Evolutionary conservation across 441 rosid species (phyloP).

Genomic region (Gossypium schwendimanii): DNA sequence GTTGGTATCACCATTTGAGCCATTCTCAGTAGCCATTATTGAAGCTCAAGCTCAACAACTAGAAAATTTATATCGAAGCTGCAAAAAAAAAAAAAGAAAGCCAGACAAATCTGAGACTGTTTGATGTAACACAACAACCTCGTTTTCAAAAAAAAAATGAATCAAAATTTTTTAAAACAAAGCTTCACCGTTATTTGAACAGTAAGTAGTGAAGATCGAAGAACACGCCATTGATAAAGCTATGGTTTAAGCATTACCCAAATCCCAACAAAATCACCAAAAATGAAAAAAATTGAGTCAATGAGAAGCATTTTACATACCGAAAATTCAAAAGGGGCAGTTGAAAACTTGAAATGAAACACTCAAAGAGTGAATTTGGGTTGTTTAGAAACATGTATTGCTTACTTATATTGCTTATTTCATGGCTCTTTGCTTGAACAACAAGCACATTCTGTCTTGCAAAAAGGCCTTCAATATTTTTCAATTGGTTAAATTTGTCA

Average conservation of each 20-base stretch:
- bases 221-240: neutral
- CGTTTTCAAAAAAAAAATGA: too few species aligned
- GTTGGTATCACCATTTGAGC: constrained; percentile 5
- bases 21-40: constrained; percentile 24
- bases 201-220: neutral
- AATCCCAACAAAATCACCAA: neutral
- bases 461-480: neutral
- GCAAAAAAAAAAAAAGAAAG: neutral
- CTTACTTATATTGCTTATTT: too few species aligned
- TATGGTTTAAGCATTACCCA: neutral
- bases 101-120: too few species aligned
- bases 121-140: too few species aligned
- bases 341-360: neutral
- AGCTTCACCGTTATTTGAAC: neutral
- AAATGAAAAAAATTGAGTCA: neutral
- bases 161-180: neutral
- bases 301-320: constrained; percentile 19
- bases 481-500: neutral
- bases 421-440: neutral
- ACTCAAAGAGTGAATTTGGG: neutral
- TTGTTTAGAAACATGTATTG: neutral
- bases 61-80: neutral
- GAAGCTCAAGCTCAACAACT: neutral
- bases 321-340: neutral
- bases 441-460: neutral